Evolutionary conservation across 2,329 filamentous ascomycete genomes (phyloP).

Genomic region (Fusarium mexicanum): DNA sequence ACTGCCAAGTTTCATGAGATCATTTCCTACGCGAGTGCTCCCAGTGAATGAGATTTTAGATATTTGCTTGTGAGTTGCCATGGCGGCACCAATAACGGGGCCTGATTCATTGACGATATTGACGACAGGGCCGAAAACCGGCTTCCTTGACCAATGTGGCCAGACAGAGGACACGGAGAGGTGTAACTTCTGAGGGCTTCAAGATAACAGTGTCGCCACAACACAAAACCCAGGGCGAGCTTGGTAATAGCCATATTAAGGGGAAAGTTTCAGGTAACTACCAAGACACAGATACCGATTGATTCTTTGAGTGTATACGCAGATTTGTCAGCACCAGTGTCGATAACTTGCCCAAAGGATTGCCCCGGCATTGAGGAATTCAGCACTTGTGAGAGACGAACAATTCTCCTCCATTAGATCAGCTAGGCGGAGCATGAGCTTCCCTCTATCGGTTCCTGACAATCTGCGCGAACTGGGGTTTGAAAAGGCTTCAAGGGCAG

Average conservation of each 20-base stretch:
- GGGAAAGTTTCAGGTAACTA: neutral
- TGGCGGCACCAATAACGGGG: neutral
- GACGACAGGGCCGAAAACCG: neutral
- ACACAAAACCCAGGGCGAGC: neutral
- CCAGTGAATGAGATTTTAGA: neutral
- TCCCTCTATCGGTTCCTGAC: neutral
- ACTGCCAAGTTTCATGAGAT: neutral
- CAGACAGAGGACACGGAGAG: neutral
- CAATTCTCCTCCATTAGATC: neutral
- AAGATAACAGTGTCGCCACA: neutral
- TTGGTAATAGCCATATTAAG: neutral
- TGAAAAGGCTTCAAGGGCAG: neutral
- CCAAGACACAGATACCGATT: neutral
- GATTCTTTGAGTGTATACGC: neutral
- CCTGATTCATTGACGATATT: neutral
- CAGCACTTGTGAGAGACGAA: neutral
- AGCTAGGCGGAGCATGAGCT: neutral
- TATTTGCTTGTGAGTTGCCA: neutral
- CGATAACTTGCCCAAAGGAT: neutral
- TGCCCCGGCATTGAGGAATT: neutral
- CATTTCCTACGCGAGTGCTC: neutral
- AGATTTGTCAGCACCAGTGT: neutral
- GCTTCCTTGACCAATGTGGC: neutral
- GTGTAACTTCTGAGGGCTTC: neutral
- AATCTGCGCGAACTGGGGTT: neutral